Evolutionary conservation across 73 alveolate genomes (phyloP).

Genomic region (Loxodes magnus): DNA sequence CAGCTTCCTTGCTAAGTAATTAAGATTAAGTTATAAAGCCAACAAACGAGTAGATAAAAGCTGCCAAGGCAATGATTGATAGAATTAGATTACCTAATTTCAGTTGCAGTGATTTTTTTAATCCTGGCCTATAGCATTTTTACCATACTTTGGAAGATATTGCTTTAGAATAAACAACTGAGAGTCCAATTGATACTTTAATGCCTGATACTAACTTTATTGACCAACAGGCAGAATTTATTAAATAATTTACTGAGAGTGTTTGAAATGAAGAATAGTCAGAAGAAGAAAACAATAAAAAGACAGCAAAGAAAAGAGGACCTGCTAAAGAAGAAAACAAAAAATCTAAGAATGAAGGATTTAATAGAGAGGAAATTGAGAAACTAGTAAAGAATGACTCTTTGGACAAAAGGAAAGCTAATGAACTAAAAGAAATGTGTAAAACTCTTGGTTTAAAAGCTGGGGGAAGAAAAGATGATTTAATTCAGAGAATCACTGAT

Average conservation of each 20-base stretch:
- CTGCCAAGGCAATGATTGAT: constrained; percentile 56
- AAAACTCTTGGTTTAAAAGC: too few species aligned
- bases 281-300: too few species aligned
- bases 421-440: too few species aligned
- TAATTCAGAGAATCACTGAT: too few species aligned
- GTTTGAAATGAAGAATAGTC: too few species aligned
- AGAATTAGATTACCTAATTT: constrained; percentile 54
- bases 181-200: constrained; percentile 55
- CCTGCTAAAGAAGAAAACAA: too few species aligned
- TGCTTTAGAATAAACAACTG: constrained; percentile 59
- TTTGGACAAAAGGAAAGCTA: too few species aligned
- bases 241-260: constrained; percentile 45
- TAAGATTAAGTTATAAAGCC: constrained; percentile 25
- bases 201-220: constrained; percentile 72
- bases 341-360: too few species aligned
- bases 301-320: too few species aligned
- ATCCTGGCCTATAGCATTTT: constrained; percentile 62
- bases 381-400: too few species aligned
- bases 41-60: constrained; percentile 35
- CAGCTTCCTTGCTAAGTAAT: constrained; percentile 18
- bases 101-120: constrained; percentile 63
- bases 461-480: too few species aligned
- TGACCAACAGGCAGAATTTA: constrained; percentile 49
- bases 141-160: constrained; percentile 65
- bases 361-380: too few species aligned